Conservation (phyloP, 441 rosid species). For the Biscutella laevigata region DNA sequence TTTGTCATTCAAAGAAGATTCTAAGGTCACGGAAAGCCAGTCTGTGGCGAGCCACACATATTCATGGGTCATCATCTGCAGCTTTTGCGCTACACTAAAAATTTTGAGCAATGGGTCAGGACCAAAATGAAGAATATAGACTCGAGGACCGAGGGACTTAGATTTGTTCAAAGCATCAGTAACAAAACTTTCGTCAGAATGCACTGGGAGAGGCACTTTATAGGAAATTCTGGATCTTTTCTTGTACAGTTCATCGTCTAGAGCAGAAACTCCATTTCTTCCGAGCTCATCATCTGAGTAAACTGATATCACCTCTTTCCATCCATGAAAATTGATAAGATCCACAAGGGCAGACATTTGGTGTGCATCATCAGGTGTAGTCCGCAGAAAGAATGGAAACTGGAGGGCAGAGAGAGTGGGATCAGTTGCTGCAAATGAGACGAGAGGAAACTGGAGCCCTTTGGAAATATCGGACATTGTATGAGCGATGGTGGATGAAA, state of each 20-base stretch:
- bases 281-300: slow-evolving; percentile 73
- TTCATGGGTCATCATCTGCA: slow-evolving; percentile 58
- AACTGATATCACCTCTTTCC: slow-evolving; percentile 69
- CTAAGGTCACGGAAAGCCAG: slow-evolving; percentile 77
- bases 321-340: slow-evolving; percentile 46
- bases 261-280: slow-evolving; percentile 59
- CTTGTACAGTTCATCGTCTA: slow-evolving; percentile 49
- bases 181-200: slow-evolving; percentile 32
- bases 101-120: slow-evolving; percentile 58
- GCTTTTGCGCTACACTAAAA: slow-evolving; percentile 45
- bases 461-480: slow-evolving; percentile 49
- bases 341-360: slow-evolving; percentile 86
- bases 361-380: slow-evolving; percentile 54
- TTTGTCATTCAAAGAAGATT: slow-evolving; percentile 40
- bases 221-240: slow-evolving; percentile 40
- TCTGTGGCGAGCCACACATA: slow-evolving; percentile 84
- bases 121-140: slow-evolving; percentile 63
- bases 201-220: slow-evolving; percentile 46
- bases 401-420: slow-evolving; percentile 81
- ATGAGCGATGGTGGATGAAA: slow-evolving; percentile 70
- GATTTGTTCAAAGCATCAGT: slow-evolving; percentile 38
- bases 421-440: slow-evolving; percentile 85
- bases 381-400: slow-evolving; percentile 69
- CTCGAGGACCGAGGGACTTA: slow-evolving; percentile 52
- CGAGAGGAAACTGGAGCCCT: slow-evolving; percentile 62